Percentiles rank a stretch among this genome's conserved stretches.
Evolutionary conservation across 768 basidiomycete genomes (phyloP).

Genomic region (Termitomyces heimii): DNA sequence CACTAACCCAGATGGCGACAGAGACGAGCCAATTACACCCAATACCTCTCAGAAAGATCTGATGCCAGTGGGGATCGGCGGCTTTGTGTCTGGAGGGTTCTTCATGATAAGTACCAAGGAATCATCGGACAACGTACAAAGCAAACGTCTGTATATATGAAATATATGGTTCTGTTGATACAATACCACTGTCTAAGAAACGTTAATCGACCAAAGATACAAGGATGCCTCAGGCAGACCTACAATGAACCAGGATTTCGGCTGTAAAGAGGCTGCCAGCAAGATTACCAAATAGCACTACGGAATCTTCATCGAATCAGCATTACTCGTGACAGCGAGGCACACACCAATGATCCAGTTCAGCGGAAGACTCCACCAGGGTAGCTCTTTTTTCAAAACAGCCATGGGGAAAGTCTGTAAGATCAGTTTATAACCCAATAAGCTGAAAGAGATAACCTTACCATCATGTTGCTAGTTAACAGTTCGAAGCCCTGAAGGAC

Average conservation of each 20-base stretch:
- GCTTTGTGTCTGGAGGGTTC: slow-evolving; percentile 48
- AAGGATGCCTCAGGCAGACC: slow-evolving; percentile 11
- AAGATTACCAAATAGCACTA: slow-evolving; percentile 67
- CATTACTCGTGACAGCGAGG: background rate
- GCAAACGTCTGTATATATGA: slow-evolving; percentile 49
- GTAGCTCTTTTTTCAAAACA: slow-evolving; percentile 49
- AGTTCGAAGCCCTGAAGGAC: slow-evolving; percentile 66
- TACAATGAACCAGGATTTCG: slow-evolving; percentile 61
- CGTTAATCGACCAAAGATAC: background rate
- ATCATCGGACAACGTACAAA: slow-evolving; percentile 37
- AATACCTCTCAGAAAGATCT: slow-evolving; percentile 69
- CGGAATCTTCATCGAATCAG: slow-evolving; percentile 1
- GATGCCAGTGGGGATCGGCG: slow-evolving; percentile 58
- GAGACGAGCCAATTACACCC: slow-evolving; percentile 77
- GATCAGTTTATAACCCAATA: background rate
- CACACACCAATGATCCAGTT: slow-evolving; percentile 64
- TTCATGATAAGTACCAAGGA: background rate
- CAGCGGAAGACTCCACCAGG: slow-evolving; percentile 62
- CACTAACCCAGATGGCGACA: slow-evolving; percentile 64
- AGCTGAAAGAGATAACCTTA: slow-evolving; percentile 16
- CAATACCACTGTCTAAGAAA: slow-evolving; percentile 49
- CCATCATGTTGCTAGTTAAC: slow-evolving; percentile 76
- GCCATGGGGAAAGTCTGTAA: slow-evolving; percentile 66
- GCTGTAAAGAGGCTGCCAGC: slow-evolving; percentile 67
- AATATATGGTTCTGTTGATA: slow-evolving; percentile 53